Evolutionary conservation across 2,329 filamentous ascomycete genomes (phyloP).

Genomic region (Ilyonectria destructans): DNA sequence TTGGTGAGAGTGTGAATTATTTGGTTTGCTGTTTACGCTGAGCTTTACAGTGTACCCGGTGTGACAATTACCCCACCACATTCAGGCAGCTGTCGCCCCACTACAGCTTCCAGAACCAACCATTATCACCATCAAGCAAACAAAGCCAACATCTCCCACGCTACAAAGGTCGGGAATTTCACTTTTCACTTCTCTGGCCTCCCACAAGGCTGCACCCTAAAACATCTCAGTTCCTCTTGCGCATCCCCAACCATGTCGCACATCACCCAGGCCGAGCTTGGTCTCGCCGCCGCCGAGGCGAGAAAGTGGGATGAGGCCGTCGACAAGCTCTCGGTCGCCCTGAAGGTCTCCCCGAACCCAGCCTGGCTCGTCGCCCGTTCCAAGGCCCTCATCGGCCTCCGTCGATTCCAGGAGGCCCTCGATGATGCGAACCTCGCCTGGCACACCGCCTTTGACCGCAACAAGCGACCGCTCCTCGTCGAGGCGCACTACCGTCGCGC

Average conservation of each 20-base stretch:
- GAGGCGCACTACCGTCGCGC: conserved; percentile 88
- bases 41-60: background rate
- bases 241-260: conserved; percentile 63
- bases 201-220: background rate
- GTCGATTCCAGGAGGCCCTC: conserved; percentile 76
- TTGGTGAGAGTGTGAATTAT: too few species aligned
- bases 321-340: conserved; percentile 76
- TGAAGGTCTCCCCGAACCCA: conserved; percentile 78
- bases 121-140: conserved; percentile 28
- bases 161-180: background rate
- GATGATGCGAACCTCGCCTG: conserved; percentile 79
- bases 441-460: conserved; percentile 75
- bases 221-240: background rate
- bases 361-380: conserved; percentile 88
- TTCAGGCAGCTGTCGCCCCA: conserved; percentile 41
- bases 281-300: conserved; percentile 76
- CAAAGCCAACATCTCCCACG: conserved; percentile 1
- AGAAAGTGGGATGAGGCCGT: conserved; percentile 80
- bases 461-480: conserved; percentile 81
- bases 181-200: background rate
- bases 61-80: conserved; percentile 9
- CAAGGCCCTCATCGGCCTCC: conserved; percentile 80
- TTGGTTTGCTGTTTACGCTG: background rate
- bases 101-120: conserved; percentile 55
- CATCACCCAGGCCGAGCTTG: conserved; percentile 68